Percentiles rank a stretch among this genome's conserved stretches.
These are phyloP conservation scores for Trichoderma orchidacearum DNA, from an alignment of 495 filamentous ascomycete species.

Conservation along the genomic window DNA sequence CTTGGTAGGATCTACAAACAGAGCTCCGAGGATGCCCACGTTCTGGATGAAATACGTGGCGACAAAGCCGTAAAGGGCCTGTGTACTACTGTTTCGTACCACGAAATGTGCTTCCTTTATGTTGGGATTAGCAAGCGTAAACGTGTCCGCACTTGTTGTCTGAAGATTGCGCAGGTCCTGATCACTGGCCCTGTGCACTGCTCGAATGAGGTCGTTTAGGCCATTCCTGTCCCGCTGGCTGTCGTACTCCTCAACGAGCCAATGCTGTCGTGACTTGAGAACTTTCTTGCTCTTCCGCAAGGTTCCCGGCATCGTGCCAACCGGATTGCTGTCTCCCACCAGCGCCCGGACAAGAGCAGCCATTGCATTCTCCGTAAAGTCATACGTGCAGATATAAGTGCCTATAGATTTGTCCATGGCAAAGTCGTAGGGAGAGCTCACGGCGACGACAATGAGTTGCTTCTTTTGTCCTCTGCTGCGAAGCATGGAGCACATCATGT, in stretches of 20 bases:
- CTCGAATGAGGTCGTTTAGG: constrained; percentile 52
- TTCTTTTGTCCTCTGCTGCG: constrained; percentile 45
- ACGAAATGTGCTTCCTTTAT: constrained; percentile 78
- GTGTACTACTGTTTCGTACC: constrained; percentile 80
- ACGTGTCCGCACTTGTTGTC: constrained; percentile 58
- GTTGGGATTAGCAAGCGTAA: constrained; percentile 50
- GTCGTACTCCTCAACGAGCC: constrained; percentile 79
- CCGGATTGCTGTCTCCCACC: constrained; percentile 62
- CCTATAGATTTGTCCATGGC: constrained; percentile 79
- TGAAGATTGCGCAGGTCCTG: constrained; percentile 45
- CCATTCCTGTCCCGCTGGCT: constrained; percentile 58
- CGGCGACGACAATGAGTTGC: constrained; percentile 71
- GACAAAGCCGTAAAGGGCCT: constrained; percentile 78
- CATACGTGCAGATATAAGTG: constrained; percentile 86
- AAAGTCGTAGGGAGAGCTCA: constrained; percentile 89
- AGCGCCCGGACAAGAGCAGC: constrained; percentile 67
- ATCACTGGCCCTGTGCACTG: constrained; percentile 42
- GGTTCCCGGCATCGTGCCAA: constrained; percentile 64
- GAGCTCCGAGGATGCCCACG: constrained; percentile 63
- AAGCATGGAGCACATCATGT: constrained; percentile 70
- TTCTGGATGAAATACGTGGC: constrained; percentile 68
- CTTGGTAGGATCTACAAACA: constrained; percentile 73
- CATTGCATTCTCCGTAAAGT: constrained; percentile 85
- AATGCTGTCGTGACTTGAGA: constrained; percentile 69
- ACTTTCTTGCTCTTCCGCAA: constrained; percentile 72